Evolutionary conservation across 371 early-diverging fungal genomes (phyloP).

Genomic region (Actinomortierella ambigua): DNA sequence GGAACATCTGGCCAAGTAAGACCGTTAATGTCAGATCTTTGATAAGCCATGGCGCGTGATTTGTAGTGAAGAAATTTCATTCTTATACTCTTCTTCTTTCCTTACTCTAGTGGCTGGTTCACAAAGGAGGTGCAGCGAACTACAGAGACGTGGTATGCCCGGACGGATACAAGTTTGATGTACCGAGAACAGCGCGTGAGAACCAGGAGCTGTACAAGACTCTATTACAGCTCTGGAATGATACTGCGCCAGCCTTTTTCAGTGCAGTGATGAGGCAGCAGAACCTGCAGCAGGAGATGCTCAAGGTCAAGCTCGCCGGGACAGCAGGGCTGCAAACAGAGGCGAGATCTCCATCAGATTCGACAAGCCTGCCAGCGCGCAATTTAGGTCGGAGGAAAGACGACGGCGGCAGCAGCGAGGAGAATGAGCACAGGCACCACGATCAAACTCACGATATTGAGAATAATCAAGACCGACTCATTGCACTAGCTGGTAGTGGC

Average conservation of each 20-base stretch:
- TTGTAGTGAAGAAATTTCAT: not conserved
- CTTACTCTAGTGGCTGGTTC: constrained; percentile 27
- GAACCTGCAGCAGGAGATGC: not conserved
- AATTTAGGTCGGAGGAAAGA: too few species aligned
- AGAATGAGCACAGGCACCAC: too few species aligned
- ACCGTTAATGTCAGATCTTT: not conserved
- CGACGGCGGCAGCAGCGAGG: too few species aligned
- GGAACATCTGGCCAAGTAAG: constrained; percentile 25
- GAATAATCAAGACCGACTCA: too few species aligned
- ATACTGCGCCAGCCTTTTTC: constrained; percentile 6
- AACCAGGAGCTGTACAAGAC: constrained; percentile 19
- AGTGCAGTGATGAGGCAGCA: not conserved
- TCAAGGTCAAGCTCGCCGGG: too few species aligned
- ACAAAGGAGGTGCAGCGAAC: constrained; percentile 27
- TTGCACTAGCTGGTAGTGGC: not conserved
- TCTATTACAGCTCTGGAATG: constrained; percentile 15
- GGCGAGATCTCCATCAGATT: too few species aligned
- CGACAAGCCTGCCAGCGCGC: too few species aligned
- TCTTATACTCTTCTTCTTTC: not conserved
- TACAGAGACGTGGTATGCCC: constrained; percentile 42
- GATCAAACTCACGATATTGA: too few species aligned
- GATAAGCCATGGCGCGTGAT: not conserved
- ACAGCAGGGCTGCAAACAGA: too few species aligned
- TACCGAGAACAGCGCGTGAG: constrained; percentile 35
- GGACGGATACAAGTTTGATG: constrained; percentile 27